Evolutionary conservation across 2,329 filamentous ascomycete genomes (phyloP).

Genomic region (Ramichloridium luteum): DNA sequence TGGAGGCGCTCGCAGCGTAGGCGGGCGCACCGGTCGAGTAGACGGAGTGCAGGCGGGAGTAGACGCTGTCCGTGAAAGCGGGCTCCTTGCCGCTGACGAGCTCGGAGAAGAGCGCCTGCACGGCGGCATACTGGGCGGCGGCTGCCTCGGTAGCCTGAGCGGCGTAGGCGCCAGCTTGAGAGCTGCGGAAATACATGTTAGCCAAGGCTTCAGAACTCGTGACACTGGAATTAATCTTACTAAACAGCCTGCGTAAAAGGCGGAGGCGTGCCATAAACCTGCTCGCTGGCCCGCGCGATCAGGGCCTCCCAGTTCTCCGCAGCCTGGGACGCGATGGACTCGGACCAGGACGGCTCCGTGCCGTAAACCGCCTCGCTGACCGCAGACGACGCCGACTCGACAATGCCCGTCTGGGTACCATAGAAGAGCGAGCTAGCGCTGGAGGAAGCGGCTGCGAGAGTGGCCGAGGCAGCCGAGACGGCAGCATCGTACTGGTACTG

Average conservation of each 20-base stretch:
- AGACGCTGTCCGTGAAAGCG: constrained; percentile 68
- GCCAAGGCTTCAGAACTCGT: no score
- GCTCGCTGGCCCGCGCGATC: constrained; percentile 52
- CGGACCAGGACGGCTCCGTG: constrained; percentile 38
- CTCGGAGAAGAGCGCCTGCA: constrained; percentile 64
- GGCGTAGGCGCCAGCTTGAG: constrained; percentile 51
- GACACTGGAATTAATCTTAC: constrained; percentile 47
- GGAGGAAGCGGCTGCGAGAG: constrained; percentile 38
- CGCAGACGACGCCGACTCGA: constrained; percentile 31
- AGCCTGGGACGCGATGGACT: constrained; percentile 43
- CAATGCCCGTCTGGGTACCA: constrained; percentile 31
- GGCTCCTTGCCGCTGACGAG: constrained; percentile 66
- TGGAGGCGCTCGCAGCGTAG: constrained; percentile 40
- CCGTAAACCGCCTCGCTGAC: constrained; percentile 36
- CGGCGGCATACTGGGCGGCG: constrained; percentile 52
- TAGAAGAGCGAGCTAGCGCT: constrained; percentile 33
- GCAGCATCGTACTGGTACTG: constrained; percentile 21
- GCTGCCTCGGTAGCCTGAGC: constrained; percentile 51
- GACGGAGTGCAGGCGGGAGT: constrained; percentile 56
- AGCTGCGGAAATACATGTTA: no score
- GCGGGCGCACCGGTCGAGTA: constrained; percentile 56
- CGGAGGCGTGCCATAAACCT: constrained; percentile 56
- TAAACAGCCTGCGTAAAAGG: constrained; percentile 36
- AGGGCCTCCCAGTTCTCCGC: constrained; percentile 53
- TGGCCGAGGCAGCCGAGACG: constrained; percentile 25